These are phyloP conservation scores for Kitagawia praeruptora DNA, from an alignment of 129 eudicot genomes.

Conservation along the genomic window DNA sequence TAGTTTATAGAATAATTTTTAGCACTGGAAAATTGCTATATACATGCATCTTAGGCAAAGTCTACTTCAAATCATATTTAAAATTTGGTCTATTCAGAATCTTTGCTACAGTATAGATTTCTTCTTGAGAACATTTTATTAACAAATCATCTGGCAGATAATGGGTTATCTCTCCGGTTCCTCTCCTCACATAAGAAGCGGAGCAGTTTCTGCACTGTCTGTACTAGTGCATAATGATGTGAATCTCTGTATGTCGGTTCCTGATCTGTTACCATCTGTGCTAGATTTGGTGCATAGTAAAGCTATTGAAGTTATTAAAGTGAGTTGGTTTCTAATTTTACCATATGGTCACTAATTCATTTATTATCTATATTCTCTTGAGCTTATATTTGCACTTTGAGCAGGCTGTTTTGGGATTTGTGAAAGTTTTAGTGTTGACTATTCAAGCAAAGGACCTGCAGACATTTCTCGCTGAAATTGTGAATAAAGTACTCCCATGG, in stretches of 20 bases:
- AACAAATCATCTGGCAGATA: slow-evolving; percentile 40
- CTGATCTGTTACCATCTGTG: slow-evolving; percentile 77
- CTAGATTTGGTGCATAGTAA: slow-evolving; percentile 64
- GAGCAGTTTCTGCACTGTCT: slow-evolving; percentile 90
- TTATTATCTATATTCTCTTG: slow-evolving; percentile 10
- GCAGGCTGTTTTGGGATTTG: slow-evolving; percentile 92
- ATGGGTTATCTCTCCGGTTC: slow-evolving; percentile 90
- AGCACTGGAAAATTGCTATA: neutral
- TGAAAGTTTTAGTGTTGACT: slow-evolving; percentile 84
- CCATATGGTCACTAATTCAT: neutral
- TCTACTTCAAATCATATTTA: neutral
- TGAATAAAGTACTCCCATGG: slow-evolving; percentile 76
- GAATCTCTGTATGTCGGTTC: slow-evolving; percentile 48
- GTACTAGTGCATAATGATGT: slow-evolving; percentile 61
- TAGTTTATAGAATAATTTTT: neutral
- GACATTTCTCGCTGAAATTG: slow-evolving; percentile 49
- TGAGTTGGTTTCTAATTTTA: slow-evolving; percentile 22
- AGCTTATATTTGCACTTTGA: slow-evolving; percentile 16
- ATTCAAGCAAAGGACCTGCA: slow-evolving; percentile 57
- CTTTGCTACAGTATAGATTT: neutral
- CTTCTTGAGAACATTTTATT: neutral
- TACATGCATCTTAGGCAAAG: neutral
- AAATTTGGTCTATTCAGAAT: neutral
- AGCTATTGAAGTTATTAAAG: slow-evolving; percentile 83
- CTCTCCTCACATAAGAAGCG: slow-evolving; percentile 89